Evolutionary conservation across 768 basidiomycete species (phyloP).

Genomic region (Naganishia vishniacii): DNA sequence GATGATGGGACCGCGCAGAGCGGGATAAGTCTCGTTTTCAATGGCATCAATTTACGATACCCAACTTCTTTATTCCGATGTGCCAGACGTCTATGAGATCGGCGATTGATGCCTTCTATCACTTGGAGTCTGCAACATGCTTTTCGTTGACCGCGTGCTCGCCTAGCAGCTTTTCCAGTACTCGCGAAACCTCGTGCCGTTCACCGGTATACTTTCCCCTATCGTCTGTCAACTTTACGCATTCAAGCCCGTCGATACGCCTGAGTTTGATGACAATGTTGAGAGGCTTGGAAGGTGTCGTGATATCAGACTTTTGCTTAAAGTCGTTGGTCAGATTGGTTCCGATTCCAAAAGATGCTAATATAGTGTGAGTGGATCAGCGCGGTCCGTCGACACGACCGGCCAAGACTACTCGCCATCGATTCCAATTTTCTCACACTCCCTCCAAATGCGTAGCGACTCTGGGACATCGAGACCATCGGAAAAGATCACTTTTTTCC

Average conservation of each 20-base stretch:
- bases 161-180: background rate
- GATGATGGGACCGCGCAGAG: no score
- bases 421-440: conserved; percentile 70
- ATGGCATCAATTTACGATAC: no score
- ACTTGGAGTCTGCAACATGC: background rate
- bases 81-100: no score
- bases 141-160: background rate
- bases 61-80: no score
- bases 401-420: conserved; percentile 34
- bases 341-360: conserved; percentile 88
- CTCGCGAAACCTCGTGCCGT: conserved; percentile 53
- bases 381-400: background rate
- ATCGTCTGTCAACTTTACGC: conserved; percentile 93
- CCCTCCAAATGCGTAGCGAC: conserved; percentile 63
- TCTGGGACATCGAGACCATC: conserved; percentile 71
- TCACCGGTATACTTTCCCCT: conserved; percentile 78
- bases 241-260: conserved; percentile 65
- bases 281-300: conserved; percentile 49
- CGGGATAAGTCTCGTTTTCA: no score
- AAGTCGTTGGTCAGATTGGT: conserved; percentile 92
- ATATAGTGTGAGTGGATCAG: background rate
- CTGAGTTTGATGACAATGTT: conserved; percentile 94
- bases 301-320: conserved; percentile 46
- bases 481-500: conserved; percentile 75
- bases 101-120: background rate